Percentiles rank a stretch among this genome's conserved stretches.
Conservation (phyloP, 495 filamentous ascomycete genomes). For the Halenospora varia region DNA sequence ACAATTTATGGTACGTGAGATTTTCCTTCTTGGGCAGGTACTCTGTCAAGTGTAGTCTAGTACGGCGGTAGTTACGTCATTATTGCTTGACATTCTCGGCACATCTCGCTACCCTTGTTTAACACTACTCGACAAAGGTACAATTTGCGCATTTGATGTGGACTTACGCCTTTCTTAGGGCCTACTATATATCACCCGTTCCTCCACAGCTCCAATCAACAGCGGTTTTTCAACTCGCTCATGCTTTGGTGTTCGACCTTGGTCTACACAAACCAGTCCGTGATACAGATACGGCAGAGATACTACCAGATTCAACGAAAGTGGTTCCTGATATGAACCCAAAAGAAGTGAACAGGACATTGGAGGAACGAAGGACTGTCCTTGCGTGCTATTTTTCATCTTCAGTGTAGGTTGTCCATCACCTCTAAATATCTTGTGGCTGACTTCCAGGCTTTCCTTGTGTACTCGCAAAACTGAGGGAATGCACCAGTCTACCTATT, state of each 20-base stretch:
- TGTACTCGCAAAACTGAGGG: neutral
- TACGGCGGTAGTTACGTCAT: too few relatives aligned
- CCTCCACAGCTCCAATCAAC: constrained; percentile 1
- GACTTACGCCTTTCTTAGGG: constrained; percentile 1
- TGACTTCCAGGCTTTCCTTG: neutral
- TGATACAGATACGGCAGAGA: constrained; percentile 3
- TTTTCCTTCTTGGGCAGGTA: neutral
- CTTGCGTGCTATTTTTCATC: constrained; percentile 11
- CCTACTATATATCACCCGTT: constrained; percentile 7
- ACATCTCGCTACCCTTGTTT: too few relatives aligned
- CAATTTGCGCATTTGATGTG: too few relatives aligned
- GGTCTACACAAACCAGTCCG: constrained; percentile 13
- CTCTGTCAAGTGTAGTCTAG: too few relatives aligned
- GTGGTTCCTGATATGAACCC: neutral
- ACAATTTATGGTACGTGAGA: constrained; percentile 16
- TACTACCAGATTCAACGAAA: constrained; percentile 3
- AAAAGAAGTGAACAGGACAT: constrained; percentile 5
- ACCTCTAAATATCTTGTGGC: neutral
- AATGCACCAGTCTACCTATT: neutral
- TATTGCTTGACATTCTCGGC: too few relatives aligned
- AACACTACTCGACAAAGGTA: too few relatives aligned
- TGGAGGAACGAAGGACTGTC: constrained; percentile 16
- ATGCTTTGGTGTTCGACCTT: constrained; percentile 16
- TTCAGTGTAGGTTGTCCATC: constrained; percentile 11
- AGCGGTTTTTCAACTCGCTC: constrained; percentile 10